Percentiles rank a stretch among this genome's conserved stretches.
phyloP scores from a whole-genome alignment of 345 rosid genomes.

The Melaleuca quinquenervia region DNA sequence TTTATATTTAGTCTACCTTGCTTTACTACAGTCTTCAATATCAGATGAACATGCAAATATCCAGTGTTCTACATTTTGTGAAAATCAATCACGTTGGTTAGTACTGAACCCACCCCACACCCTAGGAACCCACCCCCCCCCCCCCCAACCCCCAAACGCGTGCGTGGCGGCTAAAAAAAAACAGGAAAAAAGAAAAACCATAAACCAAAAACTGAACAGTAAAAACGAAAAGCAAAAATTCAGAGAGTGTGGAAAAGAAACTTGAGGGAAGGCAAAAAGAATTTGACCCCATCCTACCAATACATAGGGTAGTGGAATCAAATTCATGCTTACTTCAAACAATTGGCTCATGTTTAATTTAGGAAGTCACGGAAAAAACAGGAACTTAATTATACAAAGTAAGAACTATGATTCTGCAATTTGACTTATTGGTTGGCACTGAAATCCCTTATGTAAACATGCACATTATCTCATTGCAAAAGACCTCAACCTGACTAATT shows the following conservation, averaged over 20 bases:
- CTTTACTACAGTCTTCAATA: not conserved
- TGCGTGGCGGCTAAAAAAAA: too few relatives aligned
- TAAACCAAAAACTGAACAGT: not conserved
- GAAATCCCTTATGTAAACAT: not conserved
- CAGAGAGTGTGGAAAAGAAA: not conserved
- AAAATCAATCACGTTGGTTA: not conserved
- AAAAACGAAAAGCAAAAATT: not conserved
- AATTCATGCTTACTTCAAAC: not conserved
- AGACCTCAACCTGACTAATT: not conserved
- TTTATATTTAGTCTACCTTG: not conserved
- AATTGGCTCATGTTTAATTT: not conserved
- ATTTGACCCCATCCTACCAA: not conserved
- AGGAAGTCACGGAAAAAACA: not conserved
- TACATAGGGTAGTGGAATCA: not conserved
- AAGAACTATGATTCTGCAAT: not conserved
- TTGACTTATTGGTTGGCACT: not conserved
- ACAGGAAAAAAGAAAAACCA: not conserved
- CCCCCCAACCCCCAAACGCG: not conserved
- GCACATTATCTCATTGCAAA: not conserved
- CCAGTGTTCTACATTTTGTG: not conserved
- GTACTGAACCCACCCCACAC: too few relatives aligned
- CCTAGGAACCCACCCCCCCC: not conserved
- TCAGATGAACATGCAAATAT: not conserved
- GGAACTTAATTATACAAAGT: not conserved
- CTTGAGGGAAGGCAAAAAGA: not conserved